Evolutionary conservation across 257 asterid genomes (phyloP), one percentile per base, ranked within the genome.

Genomic region (Misopates orontium): DNA sequence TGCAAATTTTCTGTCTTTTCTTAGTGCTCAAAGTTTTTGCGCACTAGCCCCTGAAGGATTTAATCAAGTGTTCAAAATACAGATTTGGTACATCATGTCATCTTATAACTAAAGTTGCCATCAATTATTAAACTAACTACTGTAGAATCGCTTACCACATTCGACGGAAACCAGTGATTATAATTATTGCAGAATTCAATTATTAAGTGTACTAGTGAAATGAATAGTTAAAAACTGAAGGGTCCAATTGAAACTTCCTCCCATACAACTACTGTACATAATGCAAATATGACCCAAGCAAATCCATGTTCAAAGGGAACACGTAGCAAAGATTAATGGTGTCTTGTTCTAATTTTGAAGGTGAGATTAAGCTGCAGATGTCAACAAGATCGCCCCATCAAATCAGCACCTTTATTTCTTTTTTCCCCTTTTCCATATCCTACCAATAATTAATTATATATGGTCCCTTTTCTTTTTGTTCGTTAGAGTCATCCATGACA

Each of bases 401-500:
- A 76, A 78, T 76, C 72, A 78, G 42, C 18, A 60, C 56, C 62
- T 71, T 78, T 78, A 62, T 31, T 63, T 65, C 23, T 19, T 45
- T 45, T 55, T 55, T 39, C 52, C 48, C 51, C 63, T 31, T 57
- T n/a, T 0, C 5, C 57, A 25, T 59, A 32, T 40, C 59, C 72
- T 67, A 71, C 79, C 42, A 60, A 45, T 54, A 39, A 13, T 41
- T 21, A 13, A 4, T 61, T 10, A 36, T 71, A 55, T 55, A 80
- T 69, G 41, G 23, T 48, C 71, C 83, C 74, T 67, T 78, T 83
- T 77, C 58, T 81, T 75, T 62, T 62, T 50, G 78, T 71, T 71
- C 31, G 71, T 78, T 76, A 54, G 80, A 75, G 86, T 88, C 96
- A 88, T 85, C 84, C 87, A 78, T 88, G 89, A 81, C 93, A 78